Evolutionary conservation across 2,329 filamentous ascomycete species (phyloP).

Genomic region (Fusarium keratoplasticum): DNA sequence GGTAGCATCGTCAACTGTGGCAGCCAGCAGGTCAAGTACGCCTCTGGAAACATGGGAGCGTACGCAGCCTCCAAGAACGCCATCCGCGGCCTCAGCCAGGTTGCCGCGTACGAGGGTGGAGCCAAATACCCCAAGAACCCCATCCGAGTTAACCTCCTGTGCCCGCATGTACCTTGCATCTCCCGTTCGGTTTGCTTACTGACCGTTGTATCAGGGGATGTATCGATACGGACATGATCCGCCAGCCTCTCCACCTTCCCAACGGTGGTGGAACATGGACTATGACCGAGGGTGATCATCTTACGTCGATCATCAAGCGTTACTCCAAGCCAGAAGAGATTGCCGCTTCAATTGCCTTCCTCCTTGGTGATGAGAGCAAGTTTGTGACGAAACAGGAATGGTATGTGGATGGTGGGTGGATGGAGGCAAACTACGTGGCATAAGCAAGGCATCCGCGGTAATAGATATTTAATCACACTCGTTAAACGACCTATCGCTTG

Average conservation of each 20-base stretch:
- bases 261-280: conserved; percentile 40
- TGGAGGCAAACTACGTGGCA: conserved; percentile 40
- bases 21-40: conserved; percentile 57
- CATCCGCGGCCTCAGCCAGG: conserved; percentile 43
- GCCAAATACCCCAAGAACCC: conserved; percentile 42
- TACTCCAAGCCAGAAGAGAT: conserved; percentile 46
- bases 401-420: conserved; percentile 47
- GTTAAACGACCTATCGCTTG: background rate
- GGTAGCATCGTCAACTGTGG: conserved; percentile 62
- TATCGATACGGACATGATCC: conserved; percentile 47
- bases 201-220: conserved; percentile 30
- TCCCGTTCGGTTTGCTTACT: accelerated
- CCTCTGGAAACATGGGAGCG: conserved; percentile 48
- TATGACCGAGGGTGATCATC: conserved; percentile 40
- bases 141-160: conserved; percentile 39
- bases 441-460: background rate
- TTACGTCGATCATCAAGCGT: conserved; percentile 44
- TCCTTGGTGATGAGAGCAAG: conserved; percentile 48
- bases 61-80: conserved; percentile 50
- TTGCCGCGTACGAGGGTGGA: conserved; percentile 44
- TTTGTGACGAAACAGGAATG: conserved; percentile 47
- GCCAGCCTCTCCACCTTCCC: conserved; percentile 41
- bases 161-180: conserved; percentile 27
- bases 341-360: conserved; percentile 45
- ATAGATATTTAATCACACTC: background rate